Evolutionary conservation across 495 filamentous ascomycete genomes (phyloP).

Genomic region (Pyrenula aspistea): DNA sequence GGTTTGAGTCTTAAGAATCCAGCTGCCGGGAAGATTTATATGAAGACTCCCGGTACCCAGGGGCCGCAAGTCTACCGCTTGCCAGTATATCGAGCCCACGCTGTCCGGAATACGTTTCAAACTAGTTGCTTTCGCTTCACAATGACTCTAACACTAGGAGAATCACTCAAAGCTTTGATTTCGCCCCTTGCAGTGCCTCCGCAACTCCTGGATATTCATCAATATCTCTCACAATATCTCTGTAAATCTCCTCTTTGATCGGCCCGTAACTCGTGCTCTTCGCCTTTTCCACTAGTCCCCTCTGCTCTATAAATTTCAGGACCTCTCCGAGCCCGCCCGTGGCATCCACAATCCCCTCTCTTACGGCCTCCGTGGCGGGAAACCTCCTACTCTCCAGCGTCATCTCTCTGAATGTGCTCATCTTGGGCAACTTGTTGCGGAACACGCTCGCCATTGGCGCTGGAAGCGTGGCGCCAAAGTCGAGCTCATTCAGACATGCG

Average conservation of each 20-base stretch:
- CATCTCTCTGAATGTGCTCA: slow-evolving; percentile 44
- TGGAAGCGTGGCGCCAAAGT: slow-evolving; percentile 60
- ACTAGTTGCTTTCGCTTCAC: too few species aligned
- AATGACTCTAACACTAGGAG: too few species aligned
- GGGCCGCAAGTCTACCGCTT: too few species aligned
- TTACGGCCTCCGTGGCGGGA: slow-evolving; percentile 42
- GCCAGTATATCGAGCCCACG: too few species aligned
- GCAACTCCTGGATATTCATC: slow-evolving; percentile 9
- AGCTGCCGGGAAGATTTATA: too few species aligned
- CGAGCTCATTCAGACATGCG: slow-evolving; percentile 66
- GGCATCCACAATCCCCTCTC: slow-evolving; percentile 55
- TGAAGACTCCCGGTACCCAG: too few species aligned
- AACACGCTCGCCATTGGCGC: slow-evolving; percentile 65
- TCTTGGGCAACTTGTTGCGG: slow-evolving; percentile 45
- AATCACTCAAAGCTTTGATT: background rate
- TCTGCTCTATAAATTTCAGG: slow-evolving; percentile 39
- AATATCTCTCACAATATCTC: slow-evolving; percentile 42
- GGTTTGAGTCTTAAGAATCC: too few species aligned
- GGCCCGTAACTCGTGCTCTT: slow-evolving; percentile 50
- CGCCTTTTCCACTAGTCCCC: slow-evolving; percentile 44
- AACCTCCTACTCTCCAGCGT: slow-evolving; percentile 61
- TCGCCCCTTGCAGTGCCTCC: background rate
- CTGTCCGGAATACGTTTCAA: too few species aligned
- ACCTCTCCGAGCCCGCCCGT: slow-evolving; percentile 51
- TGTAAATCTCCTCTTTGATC: slow-evolving; percentile 64